Evolutionary conservation across 495 filamentous ascomycete genomes (phyloP).

Genomic region (Trichocladium antarcticum): DNA sequence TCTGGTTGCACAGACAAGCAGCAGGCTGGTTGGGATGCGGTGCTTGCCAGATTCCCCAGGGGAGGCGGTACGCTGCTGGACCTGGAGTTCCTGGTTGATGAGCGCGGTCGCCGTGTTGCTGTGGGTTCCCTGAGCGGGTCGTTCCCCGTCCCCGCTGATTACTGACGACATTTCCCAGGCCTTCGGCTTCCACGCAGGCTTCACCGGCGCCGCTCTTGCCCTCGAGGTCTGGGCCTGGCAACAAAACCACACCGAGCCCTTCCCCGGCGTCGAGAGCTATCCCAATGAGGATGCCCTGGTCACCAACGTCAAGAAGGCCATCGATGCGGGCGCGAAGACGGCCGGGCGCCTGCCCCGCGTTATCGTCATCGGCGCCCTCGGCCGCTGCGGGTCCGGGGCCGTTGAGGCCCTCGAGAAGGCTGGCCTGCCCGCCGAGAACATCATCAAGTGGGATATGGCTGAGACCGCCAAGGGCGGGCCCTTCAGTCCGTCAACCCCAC

Average conservation of each 20-base stretch:
- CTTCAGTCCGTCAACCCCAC: conserved; percentile 41
- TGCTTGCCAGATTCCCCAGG: conserved; percentile 67
- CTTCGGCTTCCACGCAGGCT: conserved; percentile 66
- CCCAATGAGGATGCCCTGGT: conserved; percentile 66
- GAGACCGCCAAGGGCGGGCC: conserved; percentile 82
- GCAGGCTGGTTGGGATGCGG: conserved; percentile 74
- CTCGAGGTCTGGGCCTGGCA: conserved; percentile 87
- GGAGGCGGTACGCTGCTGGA: conserved; percentile 80
- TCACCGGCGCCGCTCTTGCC: conserved; percentile 70
- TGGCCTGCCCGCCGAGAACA: conserved; percentile 60
- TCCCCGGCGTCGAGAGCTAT: conserved; percentile 63
- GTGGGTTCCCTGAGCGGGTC: no score
- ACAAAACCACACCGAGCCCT: conserved; percentile 52
- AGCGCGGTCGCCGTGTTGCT: conserved; percentile 67
- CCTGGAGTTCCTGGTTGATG: conserved; percentile 83
- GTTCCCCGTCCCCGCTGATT: not conserved
- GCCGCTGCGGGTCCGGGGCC: conserved; percentile 79
- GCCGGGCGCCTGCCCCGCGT: conserved; percentile 44
- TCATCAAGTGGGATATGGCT: conserved; percentile 85
- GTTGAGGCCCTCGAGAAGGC: conserved; percentile 66
- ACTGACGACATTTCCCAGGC: conserved; percentile 12
- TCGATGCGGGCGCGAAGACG: conserved; percentile 62
- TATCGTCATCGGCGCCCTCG: conserved; percentile 57
- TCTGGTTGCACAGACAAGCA: conserved; percentile 59
- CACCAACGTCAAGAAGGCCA: conserved; percentile 56